Evolutionary conservation across 352 stramenopile genomes (phyloP), one percentile per base, ranked within the genome.

Genomic region (Globisporangium orthogonon): DNA sequence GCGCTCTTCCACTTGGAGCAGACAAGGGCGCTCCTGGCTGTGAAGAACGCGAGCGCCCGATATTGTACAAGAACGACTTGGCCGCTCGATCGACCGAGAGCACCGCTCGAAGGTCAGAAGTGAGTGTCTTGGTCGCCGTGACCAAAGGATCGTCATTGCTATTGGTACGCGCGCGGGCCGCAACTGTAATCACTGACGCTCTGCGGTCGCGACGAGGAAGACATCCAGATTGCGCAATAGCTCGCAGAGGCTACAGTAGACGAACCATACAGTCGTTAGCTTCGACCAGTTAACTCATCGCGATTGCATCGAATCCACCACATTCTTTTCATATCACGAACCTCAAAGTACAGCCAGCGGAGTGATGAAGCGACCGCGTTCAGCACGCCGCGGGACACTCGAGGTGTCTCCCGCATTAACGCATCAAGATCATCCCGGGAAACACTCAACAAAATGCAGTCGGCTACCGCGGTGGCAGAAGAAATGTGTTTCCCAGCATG

Each of bases 271-370:
- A 17, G 11, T 33, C 9, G 13, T 37, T 9, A 41, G 37, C 3
- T 48, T 40, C 13, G 15, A 50, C 31, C 7, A 46, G 23, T 2
- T 23, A 2, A 51, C 13, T 17, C 45, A 11, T 23, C 50, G 30
- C 17, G 5, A 11, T 28, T 39, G 46, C 23, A 39, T n/a, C 28
- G 33, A 5, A 10, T 15, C 10, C 37, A 17, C 37, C 37, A 4
- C 23, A 23, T 23, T 23, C 23, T 17, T 13, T 17, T 5, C 37
- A 1, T 17, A 5, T 13, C 6, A 51, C 66, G 51, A 70, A 90
- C 80, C 73, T 91, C 76, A 46, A 89, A 88, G 50, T 92, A 94
- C 7, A 91, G 62, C 63, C 80, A 84, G 9, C 78, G 76, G 37
- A 94, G 60, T 7, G 84, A 76, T 0, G 80, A 91, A 2, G 83